These are phyloP conservation scores for Uncinocarpus reesii DNA, from an alignment of 2,329 filamentous ascomycete genomes.

Conservation along the genomic window DNA sequence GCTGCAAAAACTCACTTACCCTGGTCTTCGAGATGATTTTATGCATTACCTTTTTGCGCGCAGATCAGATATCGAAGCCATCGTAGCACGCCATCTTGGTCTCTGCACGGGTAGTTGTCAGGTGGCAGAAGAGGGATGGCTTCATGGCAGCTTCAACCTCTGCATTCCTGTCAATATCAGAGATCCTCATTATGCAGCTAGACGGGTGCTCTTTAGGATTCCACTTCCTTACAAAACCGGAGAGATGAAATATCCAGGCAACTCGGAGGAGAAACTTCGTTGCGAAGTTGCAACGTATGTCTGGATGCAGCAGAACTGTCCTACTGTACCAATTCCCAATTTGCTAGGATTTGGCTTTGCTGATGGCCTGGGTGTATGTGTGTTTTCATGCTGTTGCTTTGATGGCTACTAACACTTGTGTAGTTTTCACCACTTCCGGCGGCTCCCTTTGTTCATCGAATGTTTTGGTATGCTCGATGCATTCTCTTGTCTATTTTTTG, in stretches of 20 bases:
- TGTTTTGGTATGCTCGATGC: not conserved
- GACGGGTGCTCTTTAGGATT: slow-evolving; percentile 10
- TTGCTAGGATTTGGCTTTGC: slow-evolving; percentile 19
- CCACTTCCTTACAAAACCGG: slow-evolving; percentile 12
- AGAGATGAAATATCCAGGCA: slow-evolving; percentile 8
- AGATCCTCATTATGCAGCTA: not conserved
- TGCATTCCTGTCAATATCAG: slow-evolving; percentile 16
- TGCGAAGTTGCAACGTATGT: slow-evolving; percentile 17
- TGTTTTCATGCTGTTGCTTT: not conserved
- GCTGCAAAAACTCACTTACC: slow-evolving; percentile 21
- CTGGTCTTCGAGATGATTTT: slow-evolving; percentile 15
- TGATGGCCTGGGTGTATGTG: slow-evolving; percentile 18
- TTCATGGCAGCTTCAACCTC: slow-evolving; percentile 18
- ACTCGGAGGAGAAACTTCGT: slow-evolving; percentile 15
- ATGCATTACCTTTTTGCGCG: slow-evolving; percentile 3
- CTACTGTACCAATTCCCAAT: slow-evolving; percentile 15
- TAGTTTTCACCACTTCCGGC: not conserved
- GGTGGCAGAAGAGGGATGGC: slow-evolving; percentile 5
- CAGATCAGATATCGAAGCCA: slow-evolving; percentile 7
- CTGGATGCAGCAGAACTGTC: slow-evolving; percentile 14
- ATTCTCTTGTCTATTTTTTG: not conserved
- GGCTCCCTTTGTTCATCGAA: not conserved
- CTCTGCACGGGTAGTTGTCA: slow-evolving; percentile 10
- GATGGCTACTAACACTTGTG: not conserved
- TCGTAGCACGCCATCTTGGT: slow-evolving; percentile 13